phyloP scores from a whole-genome alignment of 768 basidiomycete genomes.

The Auricularia auricula-judae region DNA sequence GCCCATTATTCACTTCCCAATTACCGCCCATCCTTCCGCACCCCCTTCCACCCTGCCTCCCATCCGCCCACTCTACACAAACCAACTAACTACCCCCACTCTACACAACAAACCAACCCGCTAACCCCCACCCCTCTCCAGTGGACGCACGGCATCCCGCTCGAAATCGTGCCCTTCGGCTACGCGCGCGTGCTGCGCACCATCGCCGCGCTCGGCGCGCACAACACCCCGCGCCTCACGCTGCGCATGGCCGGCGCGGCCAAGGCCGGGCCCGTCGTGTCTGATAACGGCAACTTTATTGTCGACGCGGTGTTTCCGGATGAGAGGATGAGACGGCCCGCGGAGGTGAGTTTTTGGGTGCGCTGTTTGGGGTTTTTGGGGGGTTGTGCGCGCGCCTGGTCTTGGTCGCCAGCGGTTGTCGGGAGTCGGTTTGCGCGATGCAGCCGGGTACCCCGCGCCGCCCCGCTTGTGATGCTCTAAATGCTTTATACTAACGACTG shows the following conservation, averaged over 20 bases:
- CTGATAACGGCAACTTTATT: slow-evolving; percentile 95
- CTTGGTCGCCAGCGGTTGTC: background rate
- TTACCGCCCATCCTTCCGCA: too few relatives aligned
- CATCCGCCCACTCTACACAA: too few relatives aligned
- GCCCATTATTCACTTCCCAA: background rate
- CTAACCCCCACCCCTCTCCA: too few relatives aligned
- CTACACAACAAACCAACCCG: too few relatives aligned
- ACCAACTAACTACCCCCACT: too few relatives aligned
- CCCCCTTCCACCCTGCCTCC: too few relatives aligned
- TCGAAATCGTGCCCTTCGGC: background rate
- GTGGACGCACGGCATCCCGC: slow-evolving; percentile 35
- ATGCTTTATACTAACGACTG: too few relatives aligned
- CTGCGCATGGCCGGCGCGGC: slow-evolving; percentile 14
- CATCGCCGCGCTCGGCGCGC: slow-evolving; percentile 30
- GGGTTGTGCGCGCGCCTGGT: background rate
- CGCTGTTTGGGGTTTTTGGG: background rate
- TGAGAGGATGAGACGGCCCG: slow-evolving; percentile 57
- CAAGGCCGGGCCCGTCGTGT: slow-evolving; percentile 85
- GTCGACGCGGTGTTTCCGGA: slow-evolving; percentile 88
- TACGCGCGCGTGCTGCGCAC: slow-evolving; percentile 56
- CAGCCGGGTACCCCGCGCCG: too few relatives aligned
- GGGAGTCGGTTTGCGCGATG: background rate
- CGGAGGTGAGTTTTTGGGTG: slow-evolving; percentile 29
- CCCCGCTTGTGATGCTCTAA: too few relatives aligned
- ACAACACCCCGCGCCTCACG: slow-evolving; percentile 8